Evolutionary conservation across 495 filamentous ascomycete genomes (phyloP).

Genomic region (Xylaria castorea): DNA sequence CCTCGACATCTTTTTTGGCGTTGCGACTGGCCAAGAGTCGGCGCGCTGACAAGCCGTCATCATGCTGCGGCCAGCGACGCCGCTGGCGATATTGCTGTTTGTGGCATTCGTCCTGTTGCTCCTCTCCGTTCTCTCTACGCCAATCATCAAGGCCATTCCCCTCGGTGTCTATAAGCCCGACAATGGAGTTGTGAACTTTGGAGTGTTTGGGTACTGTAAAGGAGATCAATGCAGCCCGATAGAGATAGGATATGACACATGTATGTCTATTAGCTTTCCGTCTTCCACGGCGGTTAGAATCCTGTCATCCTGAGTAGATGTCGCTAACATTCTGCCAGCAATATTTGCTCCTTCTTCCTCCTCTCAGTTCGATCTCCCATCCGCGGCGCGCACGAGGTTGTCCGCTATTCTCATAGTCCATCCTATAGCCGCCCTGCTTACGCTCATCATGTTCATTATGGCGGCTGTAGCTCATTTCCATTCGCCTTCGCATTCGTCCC

Average conservation of each 20-base stretch:
- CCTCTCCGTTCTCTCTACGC: slow-evolving; percentile 89
- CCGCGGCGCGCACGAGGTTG: slow-evolving; percentile 77
- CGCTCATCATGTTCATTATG: slow-evolving; percentile 81
- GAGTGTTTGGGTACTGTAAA: slow-evolving; percentile 91
- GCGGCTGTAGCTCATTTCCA: slow-evolving; percentile 86
- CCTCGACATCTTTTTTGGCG: slow-evolving; percentile 26
- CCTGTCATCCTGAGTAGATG: not conserved
- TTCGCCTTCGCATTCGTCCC: slow-evolving; percentile 87
- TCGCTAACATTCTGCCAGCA: slow-evolving; percentile 33
- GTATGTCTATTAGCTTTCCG: slow-evolving; percentile 57
- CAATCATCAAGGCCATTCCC: slow-evolving; percentile 84
- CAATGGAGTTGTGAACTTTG: slow-evolving; percentile 67
- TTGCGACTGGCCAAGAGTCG: slow-evolving; percentile 37
- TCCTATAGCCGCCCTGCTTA: slow-evolving; percentile 86
- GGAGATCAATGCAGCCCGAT: slow-evolving; percentile 67
- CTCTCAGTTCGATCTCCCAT: slow-evolving; percentile 75
- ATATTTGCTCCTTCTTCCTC: slow-evolving; percentile 42
- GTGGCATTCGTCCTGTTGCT: slow-evolving; percentile 84
- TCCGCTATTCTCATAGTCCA: slow-evolving; percentile 92
- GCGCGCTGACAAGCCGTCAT: slow-evolving; percentile 41
- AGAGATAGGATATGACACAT: slow-evolving; percentile 82
- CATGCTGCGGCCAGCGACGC: slow-evolving; percentile 89
- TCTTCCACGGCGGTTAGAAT: not conserved
- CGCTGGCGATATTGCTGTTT: slow-evolving; percentile 84
- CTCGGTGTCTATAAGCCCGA: slow-evolving; percentile 73